Base-by-base conservation (phyloP, 495 filamentous ascomycete genomes). In the Lindgomyces ingoldianus region DNA sequence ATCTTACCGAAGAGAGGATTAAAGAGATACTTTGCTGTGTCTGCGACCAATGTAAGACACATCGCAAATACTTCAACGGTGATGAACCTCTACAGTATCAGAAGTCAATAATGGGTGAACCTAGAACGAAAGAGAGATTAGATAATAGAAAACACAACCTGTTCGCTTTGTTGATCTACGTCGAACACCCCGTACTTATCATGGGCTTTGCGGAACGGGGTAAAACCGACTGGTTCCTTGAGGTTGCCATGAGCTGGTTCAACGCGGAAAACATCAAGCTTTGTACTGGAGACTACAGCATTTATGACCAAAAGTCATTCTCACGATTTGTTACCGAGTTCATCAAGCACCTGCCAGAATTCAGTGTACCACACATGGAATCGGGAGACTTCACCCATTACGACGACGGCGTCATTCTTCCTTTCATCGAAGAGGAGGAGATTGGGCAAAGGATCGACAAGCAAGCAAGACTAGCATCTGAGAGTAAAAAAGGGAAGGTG, bases 401-500 rank as follows among this genome's bases (percentile, higher is more conserved):
- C 39, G 14, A 30, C 36, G 39, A 27, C 22, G 26, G 33, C 50
- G 48, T 36, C 19, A 56, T 55, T 11, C 39, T 63, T 14, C 60
- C 60, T 6, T 63, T 63, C 25, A 56, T 56, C 12, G 21, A 56
- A 1, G 60, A 63, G 51, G 19, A 36, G n/a, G 41, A 45, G 30
- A 54, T 63, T 56, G 60, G 60, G 6, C 6, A n/a, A 24, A 49
- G 41, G 19, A 18, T 55, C 4, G 41, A 65, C 3, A 29, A 55
- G 4, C 3, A 33, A 47, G 63, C 57, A 3, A 22, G 26, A 25
- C 46, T 59, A 4, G 48, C 45, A 26, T 41, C 39, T 11, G 64
- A 67, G 25, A 57, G 64, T 42, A 21, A 42, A 8, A 55, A 61
- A 51, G 64, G 58, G 1, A 62, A 57, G 39, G 57, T 67, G 0